These are phyloP conservation scores for Whalleya microplaca DNA, from an alignment of 2,329 filamentous ascomycete genomes.

Conservation along the genomic window DNA sequence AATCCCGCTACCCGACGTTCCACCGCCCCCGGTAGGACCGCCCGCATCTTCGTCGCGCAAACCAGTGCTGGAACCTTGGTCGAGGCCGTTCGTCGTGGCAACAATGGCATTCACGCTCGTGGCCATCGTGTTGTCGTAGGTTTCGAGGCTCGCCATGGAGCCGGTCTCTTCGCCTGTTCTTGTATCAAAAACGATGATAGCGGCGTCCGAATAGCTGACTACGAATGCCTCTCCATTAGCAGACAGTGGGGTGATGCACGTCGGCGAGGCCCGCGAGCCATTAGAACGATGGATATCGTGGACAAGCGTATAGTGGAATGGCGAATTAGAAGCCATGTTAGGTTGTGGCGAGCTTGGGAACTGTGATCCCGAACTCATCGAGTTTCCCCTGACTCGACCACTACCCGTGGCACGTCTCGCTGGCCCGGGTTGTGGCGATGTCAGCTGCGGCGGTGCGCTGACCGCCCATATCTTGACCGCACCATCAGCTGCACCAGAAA, in stretches of 20 bases:
- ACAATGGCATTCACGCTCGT: constrained; percentile 91
- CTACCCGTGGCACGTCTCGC: constrained; percentile 61
- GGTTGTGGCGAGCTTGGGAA: constrained; percentile 91
- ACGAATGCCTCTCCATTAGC: constrained; percentile 85
- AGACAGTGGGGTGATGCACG: constrained; percentile 89
- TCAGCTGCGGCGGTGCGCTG: constrained; percentile 83
- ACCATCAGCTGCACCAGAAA: constrained; percentile 88
- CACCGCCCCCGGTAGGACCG: constrained; percentile 78
- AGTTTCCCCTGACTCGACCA: constrained; percentile 84
- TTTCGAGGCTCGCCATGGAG: constrained; percentile 91
- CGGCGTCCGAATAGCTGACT: constrained; percentile 88
- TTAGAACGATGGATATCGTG: constrained; percentile 80
- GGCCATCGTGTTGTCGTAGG: constrained; percentile 79
- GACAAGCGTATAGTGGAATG: constrained; percentile 85
- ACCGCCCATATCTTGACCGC: constrained; percentile 93
- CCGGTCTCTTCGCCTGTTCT: constrained; percentile 89
- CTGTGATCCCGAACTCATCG: constrained; percentile 90
- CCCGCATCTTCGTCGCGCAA: constrained; percentile 73
- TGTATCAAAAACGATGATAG: constrained; percentile 90
- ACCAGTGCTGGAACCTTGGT: constrained; percentile 64
- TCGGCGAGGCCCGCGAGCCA: constrained; percentile 72
- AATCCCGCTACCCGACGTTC: constrained; percentile 72
- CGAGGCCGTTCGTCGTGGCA: constrained; percentile 81
- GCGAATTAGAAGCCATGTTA: constrained; percentile 79
- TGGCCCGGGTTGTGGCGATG: constrained; percentile 74